phyloP scores from a whole-genome alignment of 1,284 basidiomycete species.

The Irpex rosettiformis region DNA sequence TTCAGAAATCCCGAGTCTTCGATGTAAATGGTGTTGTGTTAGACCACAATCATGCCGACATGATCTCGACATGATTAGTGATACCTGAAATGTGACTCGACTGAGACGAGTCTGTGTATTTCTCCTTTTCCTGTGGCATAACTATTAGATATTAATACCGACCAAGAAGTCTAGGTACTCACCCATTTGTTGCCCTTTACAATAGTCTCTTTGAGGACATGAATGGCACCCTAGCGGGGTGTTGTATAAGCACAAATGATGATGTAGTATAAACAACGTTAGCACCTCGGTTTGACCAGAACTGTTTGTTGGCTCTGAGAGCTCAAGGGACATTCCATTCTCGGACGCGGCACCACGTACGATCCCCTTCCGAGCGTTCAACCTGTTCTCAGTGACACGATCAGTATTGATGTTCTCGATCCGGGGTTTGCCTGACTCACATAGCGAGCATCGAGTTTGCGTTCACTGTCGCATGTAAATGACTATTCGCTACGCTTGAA shows the following conservation, averaged over 20 bases:
- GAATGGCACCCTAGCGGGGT: neutral
- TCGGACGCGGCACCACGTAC: neutral
- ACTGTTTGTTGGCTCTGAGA: neutral
- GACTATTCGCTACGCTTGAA: neutral
- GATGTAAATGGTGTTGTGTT: too few species aligned
- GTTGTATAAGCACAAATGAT: neutral
- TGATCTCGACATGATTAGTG: too few species aligned
- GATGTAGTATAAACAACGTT: neutral
- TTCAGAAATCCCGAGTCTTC: too few species aligned
- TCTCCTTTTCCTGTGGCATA: neutral
- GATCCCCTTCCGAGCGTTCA: neutral
- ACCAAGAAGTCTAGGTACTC: too few species aligned
- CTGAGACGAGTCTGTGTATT: neutral
- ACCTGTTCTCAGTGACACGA: too few species aligned
- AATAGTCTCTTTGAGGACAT: neutral
- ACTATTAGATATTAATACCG: neutral
- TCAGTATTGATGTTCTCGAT: too few species aligned
- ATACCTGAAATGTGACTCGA: too few species aligned
- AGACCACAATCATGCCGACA: too few species aligned
- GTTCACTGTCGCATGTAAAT: neutral
- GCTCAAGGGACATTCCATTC: neutral
- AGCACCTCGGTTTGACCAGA: neutral
- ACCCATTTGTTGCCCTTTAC: neutral
- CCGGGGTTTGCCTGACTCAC: too few species aligned
- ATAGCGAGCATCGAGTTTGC: neutral